Conservation (phyloP, 2,329 filamentous ascomycete genomes). For the Aureobasidium sp. region DNA sequence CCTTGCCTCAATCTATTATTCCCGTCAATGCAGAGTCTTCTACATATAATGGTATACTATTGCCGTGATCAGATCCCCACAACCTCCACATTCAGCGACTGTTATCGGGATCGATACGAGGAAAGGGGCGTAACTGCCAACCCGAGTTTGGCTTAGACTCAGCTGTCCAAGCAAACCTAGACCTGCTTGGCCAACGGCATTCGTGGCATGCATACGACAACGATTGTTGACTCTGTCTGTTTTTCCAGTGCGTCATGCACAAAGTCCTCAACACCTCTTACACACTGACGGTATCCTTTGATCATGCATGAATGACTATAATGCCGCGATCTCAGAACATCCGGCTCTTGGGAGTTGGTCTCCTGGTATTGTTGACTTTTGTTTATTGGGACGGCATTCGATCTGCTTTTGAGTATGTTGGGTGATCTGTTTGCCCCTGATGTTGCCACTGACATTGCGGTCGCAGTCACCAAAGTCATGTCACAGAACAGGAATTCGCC, state of each 20-base stretch:
- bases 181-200: neutral
- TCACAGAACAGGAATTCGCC: neutral
- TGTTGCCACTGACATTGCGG: neutral
- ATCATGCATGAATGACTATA: neutral
- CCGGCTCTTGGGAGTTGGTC: neutral
- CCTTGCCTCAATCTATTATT: neutral
- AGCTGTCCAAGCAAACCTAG: constrained; percentile 3
- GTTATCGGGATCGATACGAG: neutral
- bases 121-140: neutral
- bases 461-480: neutral
- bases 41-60: neutral
- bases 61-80: neutral
- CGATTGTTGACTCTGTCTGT: neutral
- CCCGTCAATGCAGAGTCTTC: neutral
- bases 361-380: neutral
- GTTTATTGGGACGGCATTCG: neutral
- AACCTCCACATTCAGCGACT: neutral
- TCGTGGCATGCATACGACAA: constrained; percentile 8
- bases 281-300: neutral
- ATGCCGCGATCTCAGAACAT: neutral
- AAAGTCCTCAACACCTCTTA: neutral
- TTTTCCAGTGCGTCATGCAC: neutral
- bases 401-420: neutral
- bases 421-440: neutral
- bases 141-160: neutral